A percentile compares a stretch with the other conserved stretches of the same genome.
Evolutionary conservation across 2,329 filamentous ascomycete species (phyloP).

Genomic region (Amauroascus niger): DNA sequence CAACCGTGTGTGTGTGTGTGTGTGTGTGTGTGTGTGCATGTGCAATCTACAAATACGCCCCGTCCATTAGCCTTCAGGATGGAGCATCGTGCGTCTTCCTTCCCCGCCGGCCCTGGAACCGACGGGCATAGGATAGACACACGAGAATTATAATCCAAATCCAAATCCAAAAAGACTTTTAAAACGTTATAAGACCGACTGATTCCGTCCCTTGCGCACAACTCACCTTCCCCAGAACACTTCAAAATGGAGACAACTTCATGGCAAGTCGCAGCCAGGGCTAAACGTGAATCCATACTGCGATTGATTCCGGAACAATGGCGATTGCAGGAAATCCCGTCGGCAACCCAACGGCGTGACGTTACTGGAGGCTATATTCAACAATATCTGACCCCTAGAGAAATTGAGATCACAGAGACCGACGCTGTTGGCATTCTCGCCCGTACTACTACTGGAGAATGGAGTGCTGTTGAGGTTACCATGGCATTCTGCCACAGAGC

Average conservation of each 20-base stretch:
- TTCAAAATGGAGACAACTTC: conserved; percentile 22
- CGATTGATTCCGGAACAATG: conserved; percentile 11
- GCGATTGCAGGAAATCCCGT: conserved; percentile 9
- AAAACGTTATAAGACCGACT: not conserved
- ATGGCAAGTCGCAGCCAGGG: conserved; percentile 3
- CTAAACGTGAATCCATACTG: conserved; percentile 8
- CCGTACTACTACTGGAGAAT: conserved; percentile 10
- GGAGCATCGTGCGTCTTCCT: not conserved
- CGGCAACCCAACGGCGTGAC: conserved; percentile 6
- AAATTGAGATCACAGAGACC: conserved; percentile 9
- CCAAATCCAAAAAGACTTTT: too few relatives aligned
- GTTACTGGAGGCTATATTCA: conserved; percentile 13
- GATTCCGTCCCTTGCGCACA: not conserved
- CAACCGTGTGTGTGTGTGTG: too few relatives aligned
- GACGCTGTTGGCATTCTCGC: conserved; percentile 8
- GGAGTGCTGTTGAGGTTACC: conserved; percentile 10
- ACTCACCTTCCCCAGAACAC: conserved; percentile 19
- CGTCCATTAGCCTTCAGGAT: too few relatives aligned
- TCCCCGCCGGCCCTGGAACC: not conserved
- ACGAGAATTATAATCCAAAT: too few relatives aligned
- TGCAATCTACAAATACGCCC: too few relatives aligned
- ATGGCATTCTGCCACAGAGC: conserved; percentile 13
- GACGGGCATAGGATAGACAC: too few relatives aligned
- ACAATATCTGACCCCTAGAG: conserved; percentile 5
- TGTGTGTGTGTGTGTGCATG: too few relatives aligned